Percentiles rank a stretch among this genome's conserved stretches.
These are phyloP conservation scores for Magnusiomyces magnusii DNA, from an alignment of 1,139 yeast species.

Conservation along the genomic window DNA sequence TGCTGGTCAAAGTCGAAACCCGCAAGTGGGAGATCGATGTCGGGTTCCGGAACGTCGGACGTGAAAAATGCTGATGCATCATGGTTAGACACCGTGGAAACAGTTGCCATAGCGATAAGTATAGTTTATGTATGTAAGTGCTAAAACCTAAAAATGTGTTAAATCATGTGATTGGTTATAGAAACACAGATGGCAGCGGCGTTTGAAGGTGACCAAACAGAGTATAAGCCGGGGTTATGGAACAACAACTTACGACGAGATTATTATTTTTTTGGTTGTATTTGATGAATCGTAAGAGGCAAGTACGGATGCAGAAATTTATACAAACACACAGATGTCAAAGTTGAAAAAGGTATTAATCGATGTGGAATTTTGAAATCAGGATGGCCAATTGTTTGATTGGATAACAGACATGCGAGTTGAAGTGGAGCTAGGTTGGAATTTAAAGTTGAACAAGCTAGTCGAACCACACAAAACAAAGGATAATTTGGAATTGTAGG, in stretches of 20 bases:
- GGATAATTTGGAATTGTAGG: background rate
- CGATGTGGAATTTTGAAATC: background rate
- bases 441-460: background rate
- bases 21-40: background rate
- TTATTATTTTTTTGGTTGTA: too few relatives aligned
- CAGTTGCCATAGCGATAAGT: background rate
- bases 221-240: too few relatives aligned
- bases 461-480: background rate
- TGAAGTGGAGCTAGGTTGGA: background rate
- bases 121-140: too few relatives aligned
- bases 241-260: too few relatives aligned
- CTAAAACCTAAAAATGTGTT: too few relatives aligned
- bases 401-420: background rate
- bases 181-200: too few relatives aligned
- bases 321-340: too few relatives aligned
- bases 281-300: too few relatives aligned
- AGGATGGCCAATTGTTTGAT: background rate
- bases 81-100: background rate
- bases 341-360: background rate
- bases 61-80: background rate
- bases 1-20: background rate
- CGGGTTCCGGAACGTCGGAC: background rate
- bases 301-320: too few relatives aligned
- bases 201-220: too few relatives aligned
- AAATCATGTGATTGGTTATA: too few relatives aligned